Percentiles rank a stretch among this genome's conserved stretches.
phyloP scores from a whole-genome alignment of 768 basidiomycete species.

The Scleroderma citrinum region DNA sequence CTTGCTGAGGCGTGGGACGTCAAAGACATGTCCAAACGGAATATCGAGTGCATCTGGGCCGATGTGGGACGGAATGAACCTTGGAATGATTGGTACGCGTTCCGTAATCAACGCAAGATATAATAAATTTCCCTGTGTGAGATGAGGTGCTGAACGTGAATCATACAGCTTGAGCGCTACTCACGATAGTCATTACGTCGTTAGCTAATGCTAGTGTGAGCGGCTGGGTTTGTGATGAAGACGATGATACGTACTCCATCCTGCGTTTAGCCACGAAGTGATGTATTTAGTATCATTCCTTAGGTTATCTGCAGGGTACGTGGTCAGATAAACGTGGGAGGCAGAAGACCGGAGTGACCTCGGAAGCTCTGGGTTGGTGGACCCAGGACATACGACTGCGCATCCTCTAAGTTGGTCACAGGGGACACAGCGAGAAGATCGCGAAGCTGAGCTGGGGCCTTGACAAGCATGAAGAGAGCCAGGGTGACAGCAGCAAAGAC shows the following conservation, averaged over 20 bases:
- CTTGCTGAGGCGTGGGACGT: slow-evolving; percentile 45
- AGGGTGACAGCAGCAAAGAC: slow-evolving; percentile 22
- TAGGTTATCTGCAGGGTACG: slow-evolving; percentile 53
- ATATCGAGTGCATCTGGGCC: slow-evolving; percentile 43
- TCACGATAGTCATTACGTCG: slow-evolving; percentile 70
- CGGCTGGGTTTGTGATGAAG: not conserved
- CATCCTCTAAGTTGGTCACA: not conserved
- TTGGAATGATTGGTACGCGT: slow-evolving; percentile 52
- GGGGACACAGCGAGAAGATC: not conserved
- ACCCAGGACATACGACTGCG: slow-evolving; percentile 30
- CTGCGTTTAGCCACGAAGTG: slow-evolving; percentile 71
- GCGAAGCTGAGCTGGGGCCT: not conserved
- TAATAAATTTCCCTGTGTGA: slow-evolving; percentile 51
- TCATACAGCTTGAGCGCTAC: slow-evolving; percentile 6
- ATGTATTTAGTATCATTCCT: slow-evolving; percentile 57
- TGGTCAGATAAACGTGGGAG: not conserved
- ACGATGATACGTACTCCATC: slow-evolving; percentile 53
- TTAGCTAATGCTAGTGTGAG: slow-evolving; percentile 42
- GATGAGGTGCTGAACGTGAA: not conserved
- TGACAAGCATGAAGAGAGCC: slow-evolving; percentile 1
- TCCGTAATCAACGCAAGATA: slow-evolving; percentile 55
- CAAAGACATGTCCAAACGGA: slow-evolving; percentile 56
- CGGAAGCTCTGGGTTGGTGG: slow-evolving; percentile 48
- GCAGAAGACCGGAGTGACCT: no score
- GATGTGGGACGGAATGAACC: slow-evolving; percentile 55